A percentile compares a stretch with the other conserved stretches of the same genome.
These are phyloP conservation scores for Phytopythium kandeliae DNA, from an alignment of 352 stramenopile genomes.

Conservation along the genomic window DNA sequence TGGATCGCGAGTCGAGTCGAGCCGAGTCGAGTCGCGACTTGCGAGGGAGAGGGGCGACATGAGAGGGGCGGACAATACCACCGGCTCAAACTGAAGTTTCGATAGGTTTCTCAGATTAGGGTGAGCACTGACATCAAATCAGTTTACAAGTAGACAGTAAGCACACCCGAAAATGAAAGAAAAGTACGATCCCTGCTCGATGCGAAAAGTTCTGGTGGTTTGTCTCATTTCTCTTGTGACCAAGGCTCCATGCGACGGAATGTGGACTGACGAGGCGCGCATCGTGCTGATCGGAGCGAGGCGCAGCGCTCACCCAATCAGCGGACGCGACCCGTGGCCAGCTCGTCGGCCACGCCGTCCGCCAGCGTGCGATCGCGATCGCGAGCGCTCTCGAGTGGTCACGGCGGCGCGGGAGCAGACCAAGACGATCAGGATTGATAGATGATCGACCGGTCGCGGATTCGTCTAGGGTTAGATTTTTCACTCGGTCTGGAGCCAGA, in stretches of 20 bases:
- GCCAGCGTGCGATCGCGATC: neutral
- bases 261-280: neutral
- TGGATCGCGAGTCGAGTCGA: neutral
- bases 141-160: neutral
- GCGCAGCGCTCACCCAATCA: neutral
- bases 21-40: neutral
- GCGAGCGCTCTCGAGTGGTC: neutral
- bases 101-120: neutral
- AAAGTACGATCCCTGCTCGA: too few relatives aligned
- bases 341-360: neutral
- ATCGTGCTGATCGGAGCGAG: neutral
- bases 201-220: constrained; percentile 4
- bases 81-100: constrained; percentile 2
- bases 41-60: neutral
- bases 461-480: neutral
- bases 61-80: neutral
- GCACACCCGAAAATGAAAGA: neutral
- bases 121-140: neutral
- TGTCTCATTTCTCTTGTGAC: constrained; percentile 5
- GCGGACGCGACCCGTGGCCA: neutral
- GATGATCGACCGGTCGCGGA: too few relatives aligned
- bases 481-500: neutral
- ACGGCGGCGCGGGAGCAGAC: neutral
- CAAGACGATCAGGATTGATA: neutral
- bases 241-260: too few relatives aligned